Evolutionary conservation across 768 basidiomycete genomes (phyloP).

Genomic region (Amanita brunnescens): DNA sequence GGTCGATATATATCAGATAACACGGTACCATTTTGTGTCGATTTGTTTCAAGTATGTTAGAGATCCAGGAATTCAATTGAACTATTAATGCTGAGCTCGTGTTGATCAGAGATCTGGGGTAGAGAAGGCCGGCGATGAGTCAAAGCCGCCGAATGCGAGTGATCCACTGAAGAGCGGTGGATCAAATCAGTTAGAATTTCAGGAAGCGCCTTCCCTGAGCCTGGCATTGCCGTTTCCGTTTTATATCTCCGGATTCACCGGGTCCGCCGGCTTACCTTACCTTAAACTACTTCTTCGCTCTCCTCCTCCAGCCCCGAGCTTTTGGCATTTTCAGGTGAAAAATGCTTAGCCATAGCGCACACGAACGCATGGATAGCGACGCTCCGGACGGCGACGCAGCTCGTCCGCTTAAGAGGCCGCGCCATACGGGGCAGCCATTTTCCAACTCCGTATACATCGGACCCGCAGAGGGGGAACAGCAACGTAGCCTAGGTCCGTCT

Average conservation of each 20-base stretch:
- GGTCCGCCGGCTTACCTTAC: constrained; percentile 5
- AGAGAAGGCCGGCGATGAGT: not conserved
- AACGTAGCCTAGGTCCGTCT: not conserved
- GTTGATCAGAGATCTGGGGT: not conserved
- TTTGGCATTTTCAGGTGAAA: not conserved
- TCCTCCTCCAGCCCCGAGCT: not conserved
- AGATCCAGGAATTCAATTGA: not conserved
- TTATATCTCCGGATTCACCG: constrained; percentile 8
- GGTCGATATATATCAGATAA: not conserved
- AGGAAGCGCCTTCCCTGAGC: constrained; percentile 2
- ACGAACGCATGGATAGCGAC: not conserved
- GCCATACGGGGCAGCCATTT: not conserved
- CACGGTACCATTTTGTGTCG: not conserved
- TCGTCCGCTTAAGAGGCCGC: constrained; percentile 4
- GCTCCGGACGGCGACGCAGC: not conserved
- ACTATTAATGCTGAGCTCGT: not conserved
- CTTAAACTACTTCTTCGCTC: constrained; percentile 3
- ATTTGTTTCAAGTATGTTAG: not conserved
- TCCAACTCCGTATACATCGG: constrained; percentile 1
- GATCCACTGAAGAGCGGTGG: constrained; percentile 6
- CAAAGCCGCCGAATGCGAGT: not conserved
- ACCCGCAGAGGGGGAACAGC: not conserved
- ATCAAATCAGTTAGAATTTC: constrained; percentile 7
- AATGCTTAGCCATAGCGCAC: not conserved
- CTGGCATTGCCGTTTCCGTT: constrained; percentile 5